A percentile compares a stretch with the other conserved stretches of the same genome.
These are phyloP conservation scores for Boechera retrofracta DNA, from an alignment of 345 rosid species.

Conservation along the genomic window DNA sequence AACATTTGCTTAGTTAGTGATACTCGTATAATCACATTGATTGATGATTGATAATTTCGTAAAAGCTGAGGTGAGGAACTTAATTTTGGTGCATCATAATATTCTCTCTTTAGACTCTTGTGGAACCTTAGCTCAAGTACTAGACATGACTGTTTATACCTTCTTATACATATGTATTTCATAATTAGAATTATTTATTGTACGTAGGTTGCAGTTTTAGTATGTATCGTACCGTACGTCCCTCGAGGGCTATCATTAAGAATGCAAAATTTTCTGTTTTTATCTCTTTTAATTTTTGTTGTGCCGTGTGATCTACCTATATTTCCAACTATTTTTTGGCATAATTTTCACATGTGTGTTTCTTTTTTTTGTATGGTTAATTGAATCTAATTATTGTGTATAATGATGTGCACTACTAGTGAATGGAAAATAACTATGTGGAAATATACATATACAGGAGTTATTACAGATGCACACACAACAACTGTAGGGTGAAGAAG, in stretches of 20 bases:
- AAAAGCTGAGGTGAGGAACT: constrained; percentile 33
- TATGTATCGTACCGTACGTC: constrained; percentile 30
- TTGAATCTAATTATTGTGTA: neutral
- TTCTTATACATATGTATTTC: neutral
- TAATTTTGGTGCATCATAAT: constrained; percentile 17
- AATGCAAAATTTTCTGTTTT: constrained; percentile 11
- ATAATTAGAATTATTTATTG: neutral
- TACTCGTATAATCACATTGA: constrained; percentile 18
- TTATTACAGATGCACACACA: constrained; percentile 88
- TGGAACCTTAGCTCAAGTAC: constrained; percentile 31
- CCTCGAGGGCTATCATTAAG: constrained; percentile 32
- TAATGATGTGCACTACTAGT: neutral
- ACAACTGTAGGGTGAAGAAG: constrained; percentile 92
- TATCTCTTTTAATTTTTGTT: neutral
- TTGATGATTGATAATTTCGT: constrained; percentile 26
- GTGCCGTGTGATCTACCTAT: constrained; percentile 36
- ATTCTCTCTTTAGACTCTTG: constrained; percentile 29
- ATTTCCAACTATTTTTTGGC: constrained; percentile 18
- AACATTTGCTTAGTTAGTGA: constrained; percentile 1
- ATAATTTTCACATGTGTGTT: constrained; percentile 4
- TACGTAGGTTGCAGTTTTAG: constrained; percentile 31
- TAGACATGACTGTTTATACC: constrained; percentile 35
- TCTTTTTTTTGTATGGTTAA: neutral
- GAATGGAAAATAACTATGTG: neutral
- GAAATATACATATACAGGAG: constrained; percentile 56